Evolutionary conservation across 23 red algal species (phyloP).

Genomic region (Gracilaria gracilis): DNA sequence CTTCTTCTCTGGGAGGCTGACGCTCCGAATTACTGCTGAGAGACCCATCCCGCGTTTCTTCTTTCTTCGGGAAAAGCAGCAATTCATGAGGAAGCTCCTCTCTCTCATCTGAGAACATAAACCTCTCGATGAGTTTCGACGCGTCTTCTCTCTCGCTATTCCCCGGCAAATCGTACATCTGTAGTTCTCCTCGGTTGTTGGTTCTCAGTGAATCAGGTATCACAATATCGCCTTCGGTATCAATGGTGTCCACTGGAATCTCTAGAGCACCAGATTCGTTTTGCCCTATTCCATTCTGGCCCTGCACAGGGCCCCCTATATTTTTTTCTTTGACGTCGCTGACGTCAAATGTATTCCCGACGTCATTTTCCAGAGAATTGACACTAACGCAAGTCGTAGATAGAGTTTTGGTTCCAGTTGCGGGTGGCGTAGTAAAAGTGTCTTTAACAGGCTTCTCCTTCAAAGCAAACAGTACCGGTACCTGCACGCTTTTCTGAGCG

Average conservation of each 20-base stretch:
- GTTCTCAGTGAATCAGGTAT: too few species aligned
- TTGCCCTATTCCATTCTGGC: neutral
- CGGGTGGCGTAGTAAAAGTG: too few species aligned
- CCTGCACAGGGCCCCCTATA: neutral
- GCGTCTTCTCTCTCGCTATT: neutral
- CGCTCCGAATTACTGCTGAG: neutral
- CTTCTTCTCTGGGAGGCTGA: too few species aligned
- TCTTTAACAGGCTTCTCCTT: too few species aligned
- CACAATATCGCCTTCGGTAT: too few species aligned
- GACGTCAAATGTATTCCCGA: neutral
- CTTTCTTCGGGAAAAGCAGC: neutral
- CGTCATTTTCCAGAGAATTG: neutral
- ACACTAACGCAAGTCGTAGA: neutral
- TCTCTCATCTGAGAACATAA: neutral
- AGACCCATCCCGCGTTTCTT: neutral
- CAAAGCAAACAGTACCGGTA: too few species aligned
- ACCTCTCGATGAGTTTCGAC: neutral
- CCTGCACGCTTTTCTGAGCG: neutral
- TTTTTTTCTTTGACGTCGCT: neutral
- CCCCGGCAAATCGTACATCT: neutral
- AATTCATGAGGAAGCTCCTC: slow-evolving; percentile 3
- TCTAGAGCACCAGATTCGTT: neutral
- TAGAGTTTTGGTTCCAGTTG: neutral
- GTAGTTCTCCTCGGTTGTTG: neutral
- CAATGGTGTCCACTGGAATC: neutral